Evolutionary conservation across 495 filamentous ascomycete species (phyloP), one percentile per base, ranked within the genome.

Genomic region (Penicillium chermesinum): DNA sequence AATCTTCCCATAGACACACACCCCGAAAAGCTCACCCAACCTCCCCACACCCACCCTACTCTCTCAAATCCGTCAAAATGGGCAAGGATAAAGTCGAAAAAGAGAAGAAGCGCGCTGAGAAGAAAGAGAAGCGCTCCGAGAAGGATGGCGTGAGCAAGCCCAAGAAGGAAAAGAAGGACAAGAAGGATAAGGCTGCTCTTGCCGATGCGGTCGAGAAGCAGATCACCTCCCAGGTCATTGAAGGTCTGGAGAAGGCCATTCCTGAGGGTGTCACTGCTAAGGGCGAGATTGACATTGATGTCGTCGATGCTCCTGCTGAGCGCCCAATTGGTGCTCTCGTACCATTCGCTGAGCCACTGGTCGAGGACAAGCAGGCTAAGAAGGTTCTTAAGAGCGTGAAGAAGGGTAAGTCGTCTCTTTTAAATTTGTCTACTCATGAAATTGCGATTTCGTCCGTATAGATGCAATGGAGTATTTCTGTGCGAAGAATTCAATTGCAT

Each of bases 321-420:
- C 72, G 71, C 56, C 74, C 81, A 40, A 69, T 84, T 50, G 85
- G 85, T 48, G 84, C 88, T 18, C 66, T 95, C 41, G 91, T 96
- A 38, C 90, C 89, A n/a, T 98, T 97, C 64, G 94, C 93, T 48
- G 76, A 83, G 53, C 93, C 94, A 37, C 73, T 97, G 59, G 89
- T 87, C 15, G 86, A 93, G 58, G 90, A 95, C 60, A 96, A 96
- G 79, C 69, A 77, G 18, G 80, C 83, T 57, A 96, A 96, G 82
- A 96, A 95, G 82, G 80, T 94, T 32, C 72, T 91, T 60, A 94
- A 94, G 78, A 81, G 80, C 25, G 87, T 97, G 43, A 91, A 93
- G 80, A 94, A 94, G 74, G 88, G 93, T 96, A 77, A 41, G 77
- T 53, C 14, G 17, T 10, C 10, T n/a, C n/a, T n/a, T n/a, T n/a